Conservation (phyloP, 2,329 filamentous ascomycete genomes). For the Fusarium sp. region DNA sequence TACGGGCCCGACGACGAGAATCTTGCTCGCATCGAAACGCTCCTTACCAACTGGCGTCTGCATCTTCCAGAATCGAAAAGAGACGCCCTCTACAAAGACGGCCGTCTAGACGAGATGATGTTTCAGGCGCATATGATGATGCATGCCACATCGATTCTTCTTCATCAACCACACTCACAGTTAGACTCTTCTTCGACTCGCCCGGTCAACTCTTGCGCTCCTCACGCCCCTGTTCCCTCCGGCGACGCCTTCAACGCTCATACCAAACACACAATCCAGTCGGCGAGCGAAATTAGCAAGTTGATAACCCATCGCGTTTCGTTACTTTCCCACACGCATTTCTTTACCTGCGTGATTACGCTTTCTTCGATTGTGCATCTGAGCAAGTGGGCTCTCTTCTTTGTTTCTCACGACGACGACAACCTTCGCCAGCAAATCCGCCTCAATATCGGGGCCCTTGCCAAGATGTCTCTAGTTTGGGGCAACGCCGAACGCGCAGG, state of each 20-base stretch:
- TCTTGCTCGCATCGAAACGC: constrained; percentile 59
- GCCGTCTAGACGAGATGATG: constrained; percentile 84
- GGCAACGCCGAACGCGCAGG: constrained; percentile 73
- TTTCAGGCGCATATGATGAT: constrained; percentile 89
- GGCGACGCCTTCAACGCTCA: constrained; percentile 68
- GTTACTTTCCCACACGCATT: constrained; percentile 77
- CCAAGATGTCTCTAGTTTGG: constrained; percentile 74
- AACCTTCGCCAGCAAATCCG: constrained; percentile 77
- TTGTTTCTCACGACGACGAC: constrained; percentile 67
- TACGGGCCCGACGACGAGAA: constrained; percentile 63
- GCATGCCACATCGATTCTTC: constrained; percentile 70
- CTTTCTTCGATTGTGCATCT: constrained; percentile 82
- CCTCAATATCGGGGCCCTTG: constrained; percentile 78
- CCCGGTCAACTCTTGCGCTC: constrained; percentile 71
- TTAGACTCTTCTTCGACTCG: constrained; percentile 68
- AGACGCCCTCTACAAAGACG: constrained; percentile 71
- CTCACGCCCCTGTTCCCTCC: constrained; percentile 60
- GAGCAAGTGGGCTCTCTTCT: constrained; percentile 75
- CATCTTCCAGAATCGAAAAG: constrained; percentile 77
- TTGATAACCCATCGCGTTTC: constrained; percentile 77
- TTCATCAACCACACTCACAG: constrained; percentile 81
- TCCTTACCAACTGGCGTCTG: constrained; percentile 76
- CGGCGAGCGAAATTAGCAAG: constrained; percentile 78
- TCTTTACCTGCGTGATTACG: constrained; percentile 82
- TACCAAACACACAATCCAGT: constrained; percentile 80